A percentile compares a stretch with the other conserved stretches of the same genome.
phyloP scores from a whole-genome alignment of 768 basidiomycete species.

The Pisolithus orientalis region DNA sequence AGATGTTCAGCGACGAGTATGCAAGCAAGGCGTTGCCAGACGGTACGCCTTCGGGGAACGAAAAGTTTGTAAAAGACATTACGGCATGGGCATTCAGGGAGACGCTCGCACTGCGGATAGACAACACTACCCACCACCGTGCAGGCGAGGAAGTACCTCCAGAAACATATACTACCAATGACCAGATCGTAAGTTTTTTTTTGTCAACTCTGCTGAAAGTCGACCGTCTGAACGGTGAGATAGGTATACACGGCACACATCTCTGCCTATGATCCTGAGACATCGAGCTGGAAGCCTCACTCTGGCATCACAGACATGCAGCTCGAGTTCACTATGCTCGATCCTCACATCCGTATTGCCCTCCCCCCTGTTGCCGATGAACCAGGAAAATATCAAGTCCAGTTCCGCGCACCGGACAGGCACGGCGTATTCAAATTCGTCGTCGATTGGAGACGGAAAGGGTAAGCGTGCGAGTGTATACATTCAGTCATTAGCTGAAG shows the following conservation, averaged over 20 bases:
- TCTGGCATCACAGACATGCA: slow-evolving; percentile 75
- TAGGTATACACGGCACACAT: slow-evolving; percentile 74
- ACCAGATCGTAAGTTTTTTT: slow-evolving; percentile 57
- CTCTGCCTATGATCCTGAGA: slow-evolving; percentile 56
- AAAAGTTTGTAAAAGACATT: slow-evolving; percentile 65
- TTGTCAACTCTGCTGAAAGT: not conserved
- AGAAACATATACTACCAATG: slow-evolving; percentile 80
- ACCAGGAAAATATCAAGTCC: slow-evolving; percentile 69
- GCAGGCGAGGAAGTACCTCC: slow-evolving; percentile 54
- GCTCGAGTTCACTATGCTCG: slow-evolving; percentile 97
- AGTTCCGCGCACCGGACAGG: slow-evolving; percentile 87
- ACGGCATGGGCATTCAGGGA: slow-evolving; percentile 92
- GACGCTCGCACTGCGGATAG: slow-evolving; percentile 71
- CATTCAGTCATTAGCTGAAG: not conserved
- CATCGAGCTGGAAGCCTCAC: slow-evolving; percentile 63
- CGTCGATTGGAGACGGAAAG: slow-evolving; percentile 85
- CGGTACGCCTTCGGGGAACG: slow-evolving; percentile 66
- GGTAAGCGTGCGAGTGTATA: slow-evolving; percentile 41
- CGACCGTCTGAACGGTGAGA: not conserved
- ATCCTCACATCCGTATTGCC: slow-evolving; percentile 87
- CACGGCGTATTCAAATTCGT: slow-evolving; percentile 99
- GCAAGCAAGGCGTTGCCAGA: slow-evolving; percentile 57
- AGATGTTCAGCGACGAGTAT: slow-evolving; percentile 73
- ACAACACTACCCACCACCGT: slow-evolving; percentile 65
- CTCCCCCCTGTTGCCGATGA: slow-evolving; percentile 50